These are phyloP conservation scores for Acer negundo DNA, from an alignment of 345 rosid species.

Conservation along the genomic window DNA sequence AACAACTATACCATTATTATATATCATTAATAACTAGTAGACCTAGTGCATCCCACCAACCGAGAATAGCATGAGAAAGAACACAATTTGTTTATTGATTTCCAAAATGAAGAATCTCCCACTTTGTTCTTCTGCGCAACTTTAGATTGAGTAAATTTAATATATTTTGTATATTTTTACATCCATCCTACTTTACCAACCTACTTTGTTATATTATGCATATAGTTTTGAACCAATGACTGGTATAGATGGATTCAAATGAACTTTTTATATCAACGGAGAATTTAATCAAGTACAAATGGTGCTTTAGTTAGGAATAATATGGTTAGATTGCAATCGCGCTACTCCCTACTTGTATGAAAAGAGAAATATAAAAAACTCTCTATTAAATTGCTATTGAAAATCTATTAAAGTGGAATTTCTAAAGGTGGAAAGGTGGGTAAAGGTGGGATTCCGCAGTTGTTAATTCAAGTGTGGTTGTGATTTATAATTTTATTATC, in stretches of 20 bases:
- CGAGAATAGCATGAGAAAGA: too few species aligned
- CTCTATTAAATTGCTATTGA: not conserved
- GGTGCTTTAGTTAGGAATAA: not conserved
- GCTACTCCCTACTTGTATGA: not conserved
- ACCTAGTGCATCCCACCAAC: too few species aligned
- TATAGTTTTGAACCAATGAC: too few species aligned
- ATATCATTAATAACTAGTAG: too few species aligned
- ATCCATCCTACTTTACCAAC: not conserved
- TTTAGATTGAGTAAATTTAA: too few species aligned
- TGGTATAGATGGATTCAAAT: too few species aligned
- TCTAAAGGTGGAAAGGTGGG: not conserved
- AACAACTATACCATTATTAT: too few species aligned
- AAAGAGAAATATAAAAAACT: not conserved
- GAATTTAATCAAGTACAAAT: not conserved
- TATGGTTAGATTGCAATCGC: not conserved
- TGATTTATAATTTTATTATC: too few species aligned
- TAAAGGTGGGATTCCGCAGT: not conserved
- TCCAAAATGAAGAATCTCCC: not conserved
- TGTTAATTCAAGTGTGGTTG: not conserved
- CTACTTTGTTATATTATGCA: not conserved
- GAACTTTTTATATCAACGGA: too few species aligned
- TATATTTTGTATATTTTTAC: too few species aligned
- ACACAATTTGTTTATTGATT: too few species aligned
- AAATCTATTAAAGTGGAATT: not conserved
- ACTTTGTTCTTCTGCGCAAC: not conserved